Base-by-base conservation (phyloP, 108 stramenopile species). In the Schizochytrium sp. region DNA sequence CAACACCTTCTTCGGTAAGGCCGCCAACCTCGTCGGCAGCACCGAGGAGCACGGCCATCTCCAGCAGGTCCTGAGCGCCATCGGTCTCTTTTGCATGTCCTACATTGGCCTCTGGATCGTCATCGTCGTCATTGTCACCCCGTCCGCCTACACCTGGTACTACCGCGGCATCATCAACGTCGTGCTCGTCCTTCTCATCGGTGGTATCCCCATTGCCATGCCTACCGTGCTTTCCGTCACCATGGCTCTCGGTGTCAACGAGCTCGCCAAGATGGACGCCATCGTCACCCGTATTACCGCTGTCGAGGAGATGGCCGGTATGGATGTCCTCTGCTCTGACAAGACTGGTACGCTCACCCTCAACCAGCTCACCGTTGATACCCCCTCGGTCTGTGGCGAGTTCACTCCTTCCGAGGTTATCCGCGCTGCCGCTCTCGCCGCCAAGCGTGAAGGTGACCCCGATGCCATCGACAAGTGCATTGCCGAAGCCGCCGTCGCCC, bases 291-390 rank as follows among this genome's bases (percentile, higher is more conserved):
- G 90, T 41, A 92, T 95, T 72, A 94, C 96, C 19, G 96, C 97
- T 21, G 88, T 97, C 10, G 95, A 97, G 91, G 97, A 97, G 89
- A 96, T 96, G 90, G 96, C 95, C 58, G 91, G 92, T 19, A 95
- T 95, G 96, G 91, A 90, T 44, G 94, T 97, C 58, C 87, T 97
- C 58, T 96, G 96, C 89, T 93, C 91, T 83, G 95, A 96, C 91
- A 96, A 97, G 92, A 97, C 97, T 14, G 97, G 97, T 72, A 97
- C 97, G 28, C 88, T 97, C 47, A 97, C 96, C 29, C 95, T 95
- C 43, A 96, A 96, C 12, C 91, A 95, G 55, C 95, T 97, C 91
- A 94, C 95, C 57, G 92, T 97, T 5, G 95, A 96, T 16, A 60
- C 72, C n/a, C 91, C 95, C 45, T 92, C 89, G 55, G 72, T 91